These are phyloP conservation scores for Kalanchoe fedtschenkoi DNA, from an alignment of 164 flowering plant genomes.

Conservation along the genomic window DNA sequence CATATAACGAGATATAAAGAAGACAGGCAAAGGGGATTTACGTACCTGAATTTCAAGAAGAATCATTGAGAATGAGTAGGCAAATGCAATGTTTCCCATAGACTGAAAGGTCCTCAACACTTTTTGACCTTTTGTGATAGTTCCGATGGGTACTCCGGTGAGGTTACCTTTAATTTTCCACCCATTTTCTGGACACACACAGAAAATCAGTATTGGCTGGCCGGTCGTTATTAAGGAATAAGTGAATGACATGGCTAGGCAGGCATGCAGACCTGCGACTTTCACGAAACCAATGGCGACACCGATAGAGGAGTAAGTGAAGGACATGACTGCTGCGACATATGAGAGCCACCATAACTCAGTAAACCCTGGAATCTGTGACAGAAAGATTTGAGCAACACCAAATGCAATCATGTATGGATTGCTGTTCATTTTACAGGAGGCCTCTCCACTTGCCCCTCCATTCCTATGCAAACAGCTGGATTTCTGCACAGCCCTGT, in stretches of 20 bases:
- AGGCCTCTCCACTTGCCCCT: constrained; percentile 36
- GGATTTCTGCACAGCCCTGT: constrained; percentile 64
- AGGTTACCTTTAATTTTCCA: constrained; percentile 31
- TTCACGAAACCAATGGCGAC: constrained; percentile 55
- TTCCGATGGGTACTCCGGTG: constrained; percentile 36
- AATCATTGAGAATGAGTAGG: constrained; percentile 44
- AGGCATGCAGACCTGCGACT: constrained; percentile 38
- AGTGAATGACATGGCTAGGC: neutral
- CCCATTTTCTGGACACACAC: constrained; percentile 26
- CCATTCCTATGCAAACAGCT: constrained; percentile 50
- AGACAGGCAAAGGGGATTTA: neutral
- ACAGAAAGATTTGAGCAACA: constrained; percentile 46
- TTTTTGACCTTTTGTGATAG: constrained; percentile 23
- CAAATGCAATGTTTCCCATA: constrained; percentile 57
- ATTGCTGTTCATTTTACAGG: constrained; percentile 65
- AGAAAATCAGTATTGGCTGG: neutral
- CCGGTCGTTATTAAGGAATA: neutral
- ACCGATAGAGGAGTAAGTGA: constrained; percentile 60
- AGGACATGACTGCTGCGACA: constrained; percentile 77
- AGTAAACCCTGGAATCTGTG: constrained; percentile 78
- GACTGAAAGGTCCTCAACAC: constrained; percentile 50
- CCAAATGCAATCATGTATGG: constrained; percentile 75
- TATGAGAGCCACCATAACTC: constrained; percentile 83
- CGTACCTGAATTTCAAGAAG: constrained; percentile 56
- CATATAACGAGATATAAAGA: neutral